Evolutionary conservation across 2,329 filamentous ascomycete species (phyloP), one percentile per base, ranked within the genome.

Genomic region (Microdochium nivale): DNA sequence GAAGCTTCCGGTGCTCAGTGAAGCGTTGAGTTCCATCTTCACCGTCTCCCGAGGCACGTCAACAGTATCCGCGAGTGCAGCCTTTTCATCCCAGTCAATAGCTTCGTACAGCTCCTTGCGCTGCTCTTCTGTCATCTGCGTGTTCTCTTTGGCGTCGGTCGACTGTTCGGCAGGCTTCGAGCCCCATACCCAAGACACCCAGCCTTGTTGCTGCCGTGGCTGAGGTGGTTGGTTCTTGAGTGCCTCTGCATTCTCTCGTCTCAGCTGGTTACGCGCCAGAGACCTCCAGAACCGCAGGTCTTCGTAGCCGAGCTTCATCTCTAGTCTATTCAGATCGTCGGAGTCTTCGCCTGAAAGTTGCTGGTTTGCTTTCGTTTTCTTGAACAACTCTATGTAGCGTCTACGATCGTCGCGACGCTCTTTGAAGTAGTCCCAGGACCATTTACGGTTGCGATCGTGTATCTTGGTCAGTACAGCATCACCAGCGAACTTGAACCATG

Each of bases 71-170:
- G 90, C 79, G 37, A 99, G 78, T 2, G 87, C 88, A 54, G 91
- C 85, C 74, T 96, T 97, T 69, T 99, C 94, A 56, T 99, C 89
- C 85, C 92, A 99, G 62, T 97, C 94, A 61, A 99, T 99, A 49
- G 90, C 95, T 59, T 95, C 87, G 67, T 97, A 99, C 10, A 99
- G 79, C 69, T 99, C 92, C 66, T 97, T 90, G 43, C 92, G 86
- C 66, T 99, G 91, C 67, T 97, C 86, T 55, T 99, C 94, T 0
- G 89, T 95, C 78, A 99, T 95, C 54, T 90, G 82, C 0, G 85
- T 88, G 55, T 91, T 87, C 59, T 95, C 87, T 3, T 84, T 77
- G 46, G 87, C 77, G 40, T 87, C 79, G 49, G 67, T 69, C 9
- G 71, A 76, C 49, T 80, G 69, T 11, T 16, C 40, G 35, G 71